Evolutionary conservation across 306 rosid genomes (phyloP).

Genomic region (Dryas drummondii): DNA sequence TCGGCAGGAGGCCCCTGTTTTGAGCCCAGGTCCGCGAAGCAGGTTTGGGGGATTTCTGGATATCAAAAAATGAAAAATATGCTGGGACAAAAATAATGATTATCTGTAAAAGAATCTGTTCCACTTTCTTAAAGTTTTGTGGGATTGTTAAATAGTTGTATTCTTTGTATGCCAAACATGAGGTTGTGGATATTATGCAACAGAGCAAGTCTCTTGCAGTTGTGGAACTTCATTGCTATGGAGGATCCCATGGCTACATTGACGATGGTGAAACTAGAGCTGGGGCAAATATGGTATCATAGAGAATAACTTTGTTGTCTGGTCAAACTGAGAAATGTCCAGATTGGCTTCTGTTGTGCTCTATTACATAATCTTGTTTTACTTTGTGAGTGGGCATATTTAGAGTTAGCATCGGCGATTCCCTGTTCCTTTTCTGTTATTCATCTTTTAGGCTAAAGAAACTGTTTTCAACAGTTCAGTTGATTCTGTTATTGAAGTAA

Average conservation of each 20-base stretch:
- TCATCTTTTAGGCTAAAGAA: not conserved
- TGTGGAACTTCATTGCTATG: not conserved
- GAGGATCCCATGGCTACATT: not conserved
- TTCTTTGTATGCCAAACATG: not conserved
- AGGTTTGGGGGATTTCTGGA: no score
- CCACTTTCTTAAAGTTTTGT: not conserved
- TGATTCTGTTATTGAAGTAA: conserved; percentile 10
- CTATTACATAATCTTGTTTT: no score
- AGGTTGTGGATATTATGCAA: not conserved
- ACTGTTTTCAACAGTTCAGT: not conserved
- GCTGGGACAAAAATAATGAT: not conserved
- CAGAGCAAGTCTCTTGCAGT: not conserved
- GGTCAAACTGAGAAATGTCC: no score
- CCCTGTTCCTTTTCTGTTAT: not conserved
- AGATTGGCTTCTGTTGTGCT: no score
- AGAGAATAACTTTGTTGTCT: not conserved
- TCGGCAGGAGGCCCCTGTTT: no score
- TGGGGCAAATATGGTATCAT: not conserved
- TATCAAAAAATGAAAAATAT: no score
- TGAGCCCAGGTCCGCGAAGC: no score
- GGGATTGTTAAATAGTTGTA: not conserved
- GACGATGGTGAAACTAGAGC: not conserved
- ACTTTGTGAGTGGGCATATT: not conserved
- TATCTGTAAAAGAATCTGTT: not conserved
- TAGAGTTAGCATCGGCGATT: not conserved